phyloP scores from a whole-genome alignment of 352 stramenopile genomes.

The Globisporangium paroecandrum region DNA sequence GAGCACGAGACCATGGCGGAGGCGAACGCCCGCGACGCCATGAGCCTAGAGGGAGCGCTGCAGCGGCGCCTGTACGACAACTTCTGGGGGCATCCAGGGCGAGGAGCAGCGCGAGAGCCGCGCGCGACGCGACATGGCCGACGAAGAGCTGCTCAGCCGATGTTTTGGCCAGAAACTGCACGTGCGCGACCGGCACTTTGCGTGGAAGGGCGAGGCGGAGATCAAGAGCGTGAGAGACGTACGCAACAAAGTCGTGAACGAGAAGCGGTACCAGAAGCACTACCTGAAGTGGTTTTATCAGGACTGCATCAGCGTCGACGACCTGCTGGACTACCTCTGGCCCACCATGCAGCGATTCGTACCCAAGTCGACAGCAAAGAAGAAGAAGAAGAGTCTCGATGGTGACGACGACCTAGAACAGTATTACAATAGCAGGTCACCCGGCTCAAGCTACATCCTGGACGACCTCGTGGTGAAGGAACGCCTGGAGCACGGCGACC shows the following conservation, averaged over 20 bases:
- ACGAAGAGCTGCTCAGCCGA: slow-evolving; percentile 37
- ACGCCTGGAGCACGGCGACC: slow-evolving; percentile 36
- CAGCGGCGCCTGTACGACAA: slow-evolving; percentile 45
- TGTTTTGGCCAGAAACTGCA: slow-evolving; percentile 26
- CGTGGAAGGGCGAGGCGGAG: slow-evolving; percentile 36
- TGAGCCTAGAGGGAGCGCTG: slow-evolving; percentile 33
- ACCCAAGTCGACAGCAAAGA: background rate
- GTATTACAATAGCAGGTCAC: background rate
- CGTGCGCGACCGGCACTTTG: slow-evolving; percentile 25
- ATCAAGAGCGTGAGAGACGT: slow-evolving; percentile 11
- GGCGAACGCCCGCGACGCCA: slow-evolving; percentile 25
- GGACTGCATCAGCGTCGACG: slow-evolving; percentile 47
- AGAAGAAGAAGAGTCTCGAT: background rate
- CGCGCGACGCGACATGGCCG: slow-evolving; percentile 31
- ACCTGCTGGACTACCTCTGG: slow-evolving; percentile 56
- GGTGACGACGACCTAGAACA: background rate
- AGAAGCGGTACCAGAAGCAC: slow-evolving; percentile 38
- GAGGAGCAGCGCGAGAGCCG: slow-evolving; percentile 37
- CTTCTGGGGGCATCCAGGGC: slow-evolving; percentile 65
- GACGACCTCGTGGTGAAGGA: slow-evolving; percentile 55
- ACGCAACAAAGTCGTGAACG: slow-evolving; percentile 23
- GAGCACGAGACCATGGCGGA: slow-evolving; percentile 29
- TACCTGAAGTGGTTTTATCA: slow-evolving; percentile 70
- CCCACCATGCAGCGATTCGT: slow-evolving; percentile 32
- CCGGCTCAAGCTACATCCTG: slow-evolving; percentile 28